Evolutionary conservation across 2,329 filamentous ascomycete species (phyloP).

Genomic region (Arthrinium phaeospermum): DNA sequence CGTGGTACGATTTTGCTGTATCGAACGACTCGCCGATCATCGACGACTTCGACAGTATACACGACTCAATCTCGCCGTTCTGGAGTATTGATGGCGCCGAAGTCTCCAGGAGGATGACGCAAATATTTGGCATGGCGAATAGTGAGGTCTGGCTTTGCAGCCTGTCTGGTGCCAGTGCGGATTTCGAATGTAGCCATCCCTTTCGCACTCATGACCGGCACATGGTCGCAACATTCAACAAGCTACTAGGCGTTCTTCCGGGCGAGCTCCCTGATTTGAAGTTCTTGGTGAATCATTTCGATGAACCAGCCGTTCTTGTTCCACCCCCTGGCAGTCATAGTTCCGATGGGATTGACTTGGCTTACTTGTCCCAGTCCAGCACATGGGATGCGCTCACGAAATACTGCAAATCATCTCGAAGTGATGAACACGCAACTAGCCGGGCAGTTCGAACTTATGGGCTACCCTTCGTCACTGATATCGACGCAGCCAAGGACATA

Average conservation of each 20-base stretch:
- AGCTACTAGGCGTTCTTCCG: conserved; percentile 32
- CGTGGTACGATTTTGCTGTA: conserved; percentile 51
- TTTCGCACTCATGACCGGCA: conserved; percentile 41
- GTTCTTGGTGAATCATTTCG: conserved; percentile 53
- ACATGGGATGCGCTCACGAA: conserved; percentile 41
- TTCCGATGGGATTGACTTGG: background rate
- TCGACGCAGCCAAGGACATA: conserved; percentile 40
- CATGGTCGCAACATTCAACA: conserved; percentile 39
- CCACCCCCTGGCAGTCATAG: conserved; percentile 24
- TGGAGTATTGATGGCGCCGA: conserved; percentile 44
- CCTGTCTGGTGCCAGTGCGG: conserved; percentile 32
- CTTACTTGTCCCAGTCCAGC: background rate
- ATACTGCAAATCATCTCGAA: conserved; percentile 31
- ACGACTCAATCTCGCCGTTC: conserved; percentile 47
- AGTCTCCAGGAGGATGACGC: conserved; percentile 36
- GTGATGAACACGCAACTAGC: background rate
- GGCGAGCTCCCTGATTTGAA: conserved; percentile 43
- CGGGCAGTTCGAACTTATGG: conserved; percentile 28
- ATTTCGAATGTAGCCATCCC: conserved; percentile 42
- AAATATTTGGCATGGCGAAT: conserved; percentile 30
- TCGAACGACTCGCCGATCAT: conserved; percentile 50
- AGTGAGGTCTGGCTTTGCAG: conserved; percentile 47
- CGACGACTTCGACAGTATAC: conserved; percentile 55
- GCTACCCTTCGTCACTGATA: conserved; percentile 45
- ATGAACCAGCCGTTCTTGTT: conserved; percentile 52